Percentiles rank a stretch among this genome's conserved stretches.
These are phyloP conservation scores for Leishmania arabica DNA, from an alignment of 208 protist species.

Conservation along the genomic window DNA sequence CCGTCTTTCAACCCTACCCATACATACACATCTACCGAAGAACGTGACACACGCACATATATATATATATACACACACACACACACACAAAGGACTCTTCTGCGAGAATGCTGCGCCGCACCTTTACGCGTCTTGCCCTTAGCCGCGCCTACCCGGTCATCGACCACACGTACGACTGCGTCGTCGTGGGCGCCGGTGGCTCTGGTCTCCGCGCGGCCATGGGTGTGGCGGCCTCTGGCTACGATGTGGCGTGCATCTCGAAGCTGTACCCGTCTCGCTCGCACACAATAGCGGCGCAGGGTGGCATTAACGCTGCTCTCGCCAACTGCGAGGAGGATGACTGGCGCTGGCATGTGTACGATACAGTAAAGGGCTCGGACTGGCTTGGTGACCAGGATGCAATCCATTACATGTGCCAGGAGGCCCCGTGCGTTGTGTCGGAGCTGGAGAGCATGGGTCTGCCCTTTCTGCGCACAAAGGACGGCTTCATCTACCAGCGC, in stretches of 20 bases:
- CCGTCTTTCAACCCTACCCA: neutral
- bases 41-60: constrained; percentile 2
- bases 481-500: constrained; percentile 99
- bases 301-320: constrained; percentile 99
- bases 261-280: constrained; percentile 99
- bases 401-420: constrained; percentile 99
- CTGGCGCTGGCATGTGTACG: constrained; percentile 99
- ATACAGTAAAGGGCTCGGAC: constrained; percentile 99
- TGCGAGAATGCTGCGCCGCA: constrained; percentile 69
- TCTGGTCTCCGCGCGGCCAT: constrained; percentile 98
- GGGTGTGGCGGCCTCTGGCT: constrained; percentile 97
- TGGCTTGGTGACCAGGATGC: constrained; percentile 99
- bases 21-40: neutral
- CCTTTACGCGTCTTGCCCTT: constrained; percentile 54
- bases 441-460: constrained; percentile 98
- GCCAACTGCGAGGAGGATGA: constrained; percentile 98
- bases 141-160: constrained; percentile 95
- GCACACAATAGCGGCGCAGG: constrained; percentile 99
- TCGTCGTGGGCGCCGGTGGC: constrained; percentile 99
- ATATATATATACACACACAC: too few species aligned
- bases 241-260: constrained; percentile 98
- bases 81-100: neutral
- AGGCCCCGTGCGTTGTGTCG: constrained; percentile 93
- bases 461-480: constrained; percentile 98
- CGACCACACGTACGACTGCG: constrained; percentile 98